phyloP scores from a whole-genome alignment of 2,329 filamentous ascomycete species.

The Colletotrichum echinochloae region DNA sequence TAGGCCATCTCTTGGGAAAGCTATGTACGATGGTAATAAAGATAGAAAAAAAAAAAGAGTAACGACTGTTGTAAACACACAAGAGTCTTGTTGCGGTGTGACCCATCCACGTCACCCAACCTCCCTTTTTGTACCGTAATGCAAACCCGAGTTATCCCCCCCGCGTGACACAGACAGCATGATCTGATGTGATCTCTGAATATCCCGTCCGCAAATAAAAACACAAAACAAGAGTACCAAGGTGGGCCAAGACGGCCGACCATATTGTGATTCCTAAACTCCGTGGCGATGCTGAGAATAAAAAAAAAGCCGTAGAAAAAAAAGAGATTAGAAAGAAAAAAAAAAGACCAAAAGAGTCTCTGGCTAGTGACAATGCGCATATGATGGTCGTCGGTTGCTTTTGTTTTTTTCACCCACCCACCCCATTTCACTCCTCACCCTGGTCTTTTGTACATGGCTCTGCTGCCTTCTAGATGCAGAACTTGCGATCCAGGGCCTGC shows the following conservation, averaged over 20 bases:
- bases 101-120: neutral
- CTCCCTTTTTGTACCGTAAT: slow-evolving; percentile 33
- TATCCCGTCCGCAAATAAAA: neutral
- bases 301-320: neutral
- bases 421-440: too few relatives aligned
- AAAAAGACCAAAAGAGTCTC: neutral
- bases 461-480: slow-evolving; percentile 51
- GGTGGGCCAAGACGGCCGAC: slow-evolving; percentile 9
- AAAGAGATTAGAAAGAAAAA: neutral
- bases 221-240: neutral
- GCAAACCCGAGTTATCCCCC: slow-evolving; percentile 11
- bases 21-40: slow-evolving; percentile 28
- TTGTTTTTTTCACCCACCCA: neutral
- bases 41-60: neutral
- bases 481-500: slow-evolving; percentile 73
- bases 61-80: slow-evolving; percentile 15
- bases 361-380: slow-evolving; percentile 28
- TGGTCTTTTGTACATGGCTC: neutral
- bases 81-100: neutral
- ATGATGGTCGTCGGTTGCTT: neutral
- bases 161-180: neutral
- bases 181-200: slow-evolving; percentile 15
- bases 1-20: neutral
- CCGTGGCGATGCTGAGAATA: slow-evolving; percentile 34
- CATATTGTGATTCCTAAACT: slow-evolving; percentile 21